These are phyloP conservation scores for Candida sanyiensis DNA, from an alignment of 805 yeast species.

Conservation along the genomic window DNA sequence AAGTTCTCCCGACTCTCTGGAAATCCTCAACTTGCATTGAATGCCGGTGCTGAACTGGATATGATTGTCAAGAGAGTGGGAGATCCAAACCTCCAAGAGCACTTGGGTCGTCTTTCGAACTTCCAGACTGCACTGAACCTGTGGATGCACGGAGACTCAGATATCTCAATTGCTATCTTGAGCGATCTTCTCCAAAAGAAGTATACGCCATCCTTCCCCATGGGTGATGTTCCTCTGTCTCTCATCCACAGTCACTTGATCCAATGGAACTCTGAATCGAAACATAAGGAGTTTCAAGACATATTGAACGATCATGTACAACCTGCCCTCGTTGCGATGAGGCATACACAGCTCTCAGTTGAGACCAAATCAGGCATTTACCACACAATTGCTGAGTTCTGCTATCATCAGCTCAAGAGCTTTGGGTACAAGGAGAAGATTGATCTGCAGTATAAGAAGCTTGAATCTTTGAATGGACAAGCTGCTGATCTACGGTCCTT, in stretches of 20 bases:
- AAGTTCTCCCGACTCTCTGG: slow-evolving; percentile 32
- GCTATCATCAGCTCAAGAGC: slow-evolving; percentile 56
- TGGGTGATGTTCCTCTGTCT: slow-evolving; percentile 18
- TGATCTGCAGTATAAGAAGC: slow-evolving; percentile 33
- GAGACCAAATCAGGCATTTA: slow-evolving; percentile 40
- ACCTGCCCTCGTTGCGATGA: slow-evolving; percentile 21
- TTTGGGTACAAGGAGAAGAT: slow-evolving; percentile 40
- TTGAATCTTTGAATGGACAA: slow-evolving; percentile 40
- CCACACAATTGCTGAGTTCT: slow-evolving; percentile 64
- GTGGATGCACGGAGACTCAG: slow-evolving; percentile 59
- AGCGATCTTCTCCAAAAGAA: slow-evolving; percentile 27
- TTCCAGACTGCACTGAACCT: slow-evolving; percentile 53
- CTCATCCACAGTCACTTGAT: slow-evolving; percentile 39
- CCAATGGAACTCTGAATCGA: slow-evolving; percentile 67
- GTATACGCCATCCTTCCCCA: neutral
- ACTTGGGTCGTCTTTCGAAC: slow-evolving; percentile 9
- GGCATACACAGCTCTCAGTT: slow-evolving; percentile 15
- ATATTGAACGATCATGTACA: slow-evolving; percentile 55
- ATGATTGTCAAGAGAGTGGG: slow-evolving; percentile 27
- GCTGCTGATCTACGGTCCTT: slow-evolving; percentile 43
- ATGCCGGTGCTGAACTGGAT: slow-evolving; percentile 41
- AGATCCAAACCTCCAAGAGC: neutral
- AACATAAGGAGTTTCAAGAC: slow-evolving; percentile 56
- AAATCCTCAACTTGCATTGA: slow-evolving; percentile 45
- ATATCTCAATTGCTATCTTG: slow-evolving; percentile 53